These are phyloP conservation scores for Chloromonas sp. DNA, from an alignment of 163 green algal species.

Conservation along the genomic window DNA sequence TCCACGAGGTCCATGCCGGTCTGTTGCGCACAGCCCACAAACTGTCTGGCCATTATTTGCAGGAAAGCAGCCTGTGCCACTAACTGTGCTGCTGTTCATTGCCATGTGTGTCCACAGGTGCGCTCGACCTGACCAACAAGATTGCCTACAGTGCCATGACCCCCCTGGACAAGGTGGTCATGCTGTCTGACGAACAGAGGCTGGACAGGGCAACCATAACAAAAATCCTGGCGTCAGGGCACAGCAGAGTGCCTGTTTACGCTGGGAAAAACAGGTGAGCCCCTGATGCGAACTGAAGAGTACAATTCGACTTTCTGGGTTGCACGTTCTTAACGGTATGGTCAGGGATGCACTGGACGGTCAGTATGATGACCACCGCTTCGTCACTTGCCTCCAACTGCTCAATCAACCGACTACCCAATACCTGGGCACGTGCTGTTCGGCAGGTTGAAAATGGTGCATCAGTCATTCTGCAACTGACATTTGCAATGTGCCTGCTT, in stretches of 20 bases:
- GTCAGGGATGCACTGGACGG: background rate
- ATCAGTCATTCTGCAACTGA: no score
- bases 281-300: no score
- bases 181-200: background rate
- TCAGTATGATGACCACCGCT: background rate
- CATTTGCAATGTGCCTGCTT: no score
- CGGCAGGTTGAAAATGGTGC: background rate
- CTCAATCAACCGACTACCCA: no score
- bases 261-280: background rate
- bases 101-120: slow-evolving; percentile 31
- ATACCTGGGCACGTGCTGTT: background rate
- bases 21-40: no score
- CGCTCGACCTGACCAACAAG: slow-evolving; percentile 84
- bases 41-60: background rate
- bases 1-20: no score
- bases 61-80: background rate
- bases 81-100: background rate
- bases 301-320: no score
- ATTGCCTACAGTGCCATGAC: slow-evolving; percentile 76
- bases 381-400: no score
- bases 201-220: background rate
- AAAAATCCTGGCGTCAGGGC: background rate
- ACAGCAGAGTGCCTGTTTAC: background rate
- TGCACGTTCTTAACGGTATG: background rate
- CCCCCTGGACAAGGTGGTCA: slow-evolving; percentile 63